Percentiles rank a stretch among this genome's conserved stretches.
phyloP scores from a whole-genome alignment of 140 eudicot genomes.

The Stevia rebaudiana region DNA sequence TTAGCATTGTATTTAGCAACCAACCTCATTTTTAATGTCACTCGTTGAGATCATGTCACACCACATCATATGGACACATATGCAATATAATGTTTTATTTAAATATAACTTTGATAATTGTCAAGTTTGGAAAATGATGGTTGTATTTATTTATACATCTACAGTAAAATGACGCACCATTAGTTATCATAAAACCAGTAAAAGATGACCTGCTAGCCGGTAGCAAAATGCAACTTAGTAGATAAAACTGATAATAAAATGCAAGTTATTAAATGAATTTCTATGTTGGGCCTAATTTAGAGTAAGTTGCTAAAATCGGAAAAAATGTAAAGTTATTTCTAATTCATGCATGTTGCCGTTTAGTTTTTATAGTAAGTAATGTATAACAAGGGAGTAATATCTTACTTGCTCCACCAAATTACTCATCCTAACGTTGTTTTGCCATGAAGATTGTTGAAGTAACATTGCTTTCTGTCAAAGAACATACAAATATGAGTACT shows the following conservation, averaged over 20 bases:
- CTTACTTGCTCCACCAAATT: slow-evolving; percentile 94
- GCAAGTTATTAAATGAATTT: too few relatives aligned
- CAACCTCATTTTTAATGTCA: neutral
- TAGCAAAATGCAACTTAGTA: neutral
- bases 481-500: slow-evolving; percentile 15
- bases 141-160: neutral
- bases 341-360: neutral
- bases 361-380: neutral
- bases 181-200: neutral
- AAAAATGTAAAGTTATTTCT: neutral
- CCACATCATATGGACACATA: neutral
- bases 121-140: neutral
- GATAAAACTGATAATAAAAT: too few relatives aligned
- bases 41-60: neutral
- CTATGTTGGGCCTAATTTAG: too few relatives aligned
- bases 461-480: slow-evolving; percentile 74
- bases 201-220: neutral
- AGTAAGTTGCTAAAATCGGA: neutral
- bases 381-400: slow-evolving; percentile 13
- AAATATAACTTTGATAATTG: too few relatives aligned
- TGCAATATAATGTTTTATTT: neutral
- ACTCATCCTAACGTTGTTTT: slow-evolving; percentile 85
- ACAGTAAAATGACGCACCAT: neutral
- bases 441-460: slow-evolving; percentile 98
- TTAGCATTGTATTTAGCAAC: neutral